A percentile compares a stretch with the other conserved stretches of the same genome.
Conservation (phyloP, 208 protist genomes). For the Crithidia thermophila region DNA sequence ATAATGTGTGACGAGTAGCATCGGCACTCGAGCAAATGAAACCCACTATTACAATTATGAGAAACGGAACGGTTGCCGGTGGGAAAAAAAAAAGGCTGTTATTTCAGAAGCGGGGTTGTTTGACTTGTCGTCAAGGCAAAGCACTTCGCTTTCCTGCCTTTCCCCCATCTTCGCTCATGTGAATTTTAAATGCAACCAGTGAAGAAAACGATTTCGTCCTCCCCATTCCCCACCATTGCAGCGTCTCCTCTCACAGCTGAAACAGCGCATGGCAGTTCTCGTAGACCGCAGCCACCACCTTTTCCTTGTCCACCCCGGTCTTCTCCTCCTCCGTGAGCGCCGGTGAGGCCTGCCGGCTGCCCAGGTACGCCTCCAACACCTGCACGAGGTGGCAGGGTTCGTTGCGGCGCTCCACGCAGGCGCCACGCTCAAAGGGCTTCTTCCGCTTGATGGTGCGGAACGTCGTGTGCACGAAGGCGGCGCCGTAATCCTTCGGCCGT, state of each 20-base stretch:
- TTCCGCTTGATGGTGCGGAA: constrained; percentile 65
- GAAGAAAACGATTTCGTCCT: no score
- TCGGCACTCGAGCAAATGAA: no score
- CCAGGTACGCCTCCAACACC: constrained; percentile 74
- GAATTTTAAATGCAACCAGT: no score
- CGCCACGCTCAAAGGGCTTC: constrained; percentile 57
- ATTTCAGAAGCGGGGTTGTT: no score
- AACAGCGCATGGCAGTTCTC: constrained; percentile 58
- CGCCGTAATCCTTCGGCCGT: constrained; percentile 85
- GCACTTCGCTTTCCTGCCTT: no score
- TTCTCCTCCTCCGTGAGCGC: background rate
- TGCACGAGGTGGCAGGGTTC: constrained; percentile 91
- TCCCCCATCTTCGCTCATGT: no score
- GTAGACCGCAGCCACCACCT: constrained; percentile 41
- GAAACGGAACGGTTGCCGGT: no score
- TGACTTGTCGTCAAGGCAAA: no score
- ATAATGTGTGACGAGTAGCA: no score
- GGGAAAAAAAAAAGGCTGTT: no score
- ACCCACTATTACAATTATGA: no score
- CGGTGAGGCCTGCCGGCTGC: constrained; percentile 19
- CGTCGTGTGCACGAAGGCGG: constrained; percentile 62
- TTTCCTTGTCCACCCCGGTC: constrained; percentile 32
- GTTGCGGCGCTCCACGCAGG: constrained; percentile 89
- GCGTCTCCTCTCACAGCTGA: constrained; percentile 5
- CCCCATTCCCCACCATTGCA: no score